Base-by-base conservation (phyloP, 176 grass and related monocot species). In the Chloris gayana region DNA sequence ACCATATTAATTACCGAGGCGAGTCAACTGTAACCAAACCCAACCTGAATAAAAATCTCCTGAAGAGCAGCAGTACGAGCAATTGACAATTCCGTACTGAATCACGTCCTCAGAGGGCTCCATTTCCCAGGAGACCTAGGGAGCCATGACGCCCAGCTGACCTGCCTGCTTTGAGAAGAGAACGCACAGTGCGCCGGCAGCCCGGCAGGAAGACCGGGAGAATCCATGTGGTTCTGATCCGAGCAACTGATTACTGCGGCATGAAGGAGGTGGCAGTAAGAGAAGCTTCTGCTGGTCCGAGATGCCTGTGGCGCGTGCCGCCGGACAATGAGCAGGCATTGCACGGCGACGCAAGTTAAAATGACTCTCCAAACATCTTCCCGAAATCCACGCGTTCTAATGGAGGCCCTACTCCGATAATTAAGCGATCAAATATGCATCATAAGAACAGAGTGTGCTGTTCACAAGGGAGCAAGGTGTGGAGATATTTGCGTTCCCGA, bases 251-350 rank as follows among this genome's bases (percentile, higher is more conserved):
- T n/a, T 5, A 58, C 4, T 21, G 15, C 27, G 1, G 30, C 2
- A 24, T 67, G 45, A 61, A 67, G 1, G 45, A 47, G 18, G 75
- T 22, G 17, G 35, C 35, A 37, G 5, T 11, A 30, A 30, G 47
- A 80, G 64, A 80, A 56, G 18, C 33, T 69, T 80, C 77, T n/a
- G 53, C 0, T 66, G 31, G 30, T 39, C 61, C 76, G n/a, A 76
- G 35, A 56, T 57, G n/a, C n/a, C n/a, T n/a, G n/a, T n/a, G n/a
- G n/a, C n/a, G n/a, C n/a, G n/a, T n/a, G n/a, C n/a, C n/a, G n/a
- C n/a, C n/a, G n/a, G n/a, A n/a, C n/a, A n/a, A n/a, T n/a, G n/a
- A n/a, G n/a, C n/a, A n/a, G n/a, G n/a, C n/a, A n/a, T n/a, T n/a
- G n/a, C n/a, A n/a, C n/a, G n/a, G n/a, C 24, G 11, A 60, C 57